phyloP scores from a whole-genome alignment of 2,329 filamentous ascomycete species.

The Dactylonectria estremocensis region DNA sequence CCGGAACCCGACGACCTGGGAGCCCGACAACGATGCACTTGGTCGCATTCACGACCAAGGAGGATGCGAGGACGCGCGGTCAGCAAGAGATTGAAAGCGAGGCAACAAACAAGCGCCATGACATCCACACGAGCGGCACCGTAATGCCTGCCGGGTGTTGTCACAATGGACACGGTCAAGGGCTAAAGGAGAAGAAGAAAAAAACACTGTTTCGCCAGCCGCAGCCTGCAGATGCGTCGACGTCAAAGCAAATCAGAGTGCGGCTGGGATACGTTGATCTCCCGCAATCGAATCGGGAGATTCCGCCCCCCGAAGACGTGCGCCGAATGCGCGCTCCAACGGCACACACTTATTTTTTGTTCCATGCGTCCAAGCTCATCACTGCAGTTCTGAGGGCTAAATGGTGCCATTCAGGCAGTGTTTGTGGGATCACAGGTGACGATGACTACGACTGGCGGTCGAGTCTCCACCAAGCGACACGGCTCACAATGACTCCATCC shows the following conservation, averaged over 20 bases:
- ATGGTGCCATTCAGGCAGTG: conserved; percentile 14
- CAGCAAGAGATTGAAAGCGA: conserved; percentile 5
- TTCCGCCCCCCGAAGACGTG: conserved; percentile 33
- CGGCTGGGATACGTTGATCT: conserved; percentile 41
- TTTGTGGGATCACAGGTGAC: not conserved
- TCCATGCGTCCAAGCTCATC: conserved; percentile 28
- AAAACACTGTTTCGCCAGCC: conserved; percentile 35
- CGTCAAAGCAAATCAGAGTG: conserved; percentile 42
- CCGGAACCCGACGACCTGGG: conserved; percentile 14
- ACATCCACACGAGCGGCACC: conserved; percentile 23
- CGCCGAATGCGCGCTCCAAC: conserved; percentile 20
- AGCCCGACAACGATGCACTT: not conserved
- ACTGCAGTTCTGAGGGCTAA: conserved; percentile 30
- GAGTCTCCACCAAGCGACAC: conserved; percentile 2
- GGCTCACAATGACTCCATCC: conserved; percentile 4
- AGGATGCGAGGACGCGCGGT: conserved; percentile 16
- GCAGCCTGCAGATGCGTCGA: conserved; percentile 42
- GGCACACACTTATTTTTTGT: conserved; percentile 26
- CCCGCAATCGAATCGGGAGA: conserved; percentile 42
- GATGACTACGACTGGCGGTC: conserved; percentile 1
- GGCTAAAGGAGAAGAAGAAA: conserved; percentile 39
- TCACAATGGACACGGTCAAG: conserved; percentile 31
- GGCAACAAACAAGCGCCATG: conserved; percentile 9
- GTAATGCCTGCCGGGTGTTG: conserved; percentile 29
- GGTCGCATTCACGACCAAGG: conserved; percentile 6